Percentiles rank a stretch among this genome's conserved stretches.
phyloP scores from a whole-genome alignment of 495 filamentous ascomycete species.

The Usnea hakonensis region DNA sequence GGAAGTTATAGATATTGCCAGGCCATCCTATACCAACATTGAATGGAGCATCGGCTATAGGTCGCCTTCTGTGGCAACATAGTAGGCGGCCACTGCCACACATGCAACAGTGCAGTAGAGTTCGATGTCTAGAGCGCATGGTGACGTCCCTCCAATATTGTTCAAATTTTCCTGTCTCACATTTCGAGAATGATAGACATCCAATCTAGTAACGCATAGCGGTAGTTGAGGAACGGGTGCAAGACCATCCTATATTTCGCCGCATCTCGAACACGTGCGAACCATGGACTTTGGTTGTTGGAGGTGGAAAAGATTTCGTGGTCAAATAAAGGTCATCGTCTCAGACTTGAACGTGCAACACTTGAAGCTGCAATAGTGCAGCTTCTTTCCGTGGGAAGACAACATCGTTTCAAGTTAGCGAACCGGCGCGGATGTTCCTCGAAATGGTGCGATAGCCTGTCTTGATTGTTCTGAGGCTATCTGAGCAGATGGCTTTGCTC shows the following conservation, averaged over 20 bases:
- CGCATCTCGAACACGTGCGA: too few species aligned
- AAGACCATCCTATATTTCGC: background rate
- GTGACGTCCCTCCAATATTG: background rate
- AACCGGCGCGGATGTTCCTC: background rate
- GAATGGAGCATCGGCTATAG: background rate
- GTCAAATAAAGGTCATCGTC: background rate
- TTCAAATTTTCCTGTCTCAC: background rate
- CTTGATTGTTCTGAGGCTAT: background rate
- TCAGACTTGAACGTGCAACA: background rate
- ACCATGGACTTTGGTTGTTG: background rate
- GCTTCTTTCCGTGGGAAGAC: background rate
- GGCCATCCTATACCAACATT: background rate
- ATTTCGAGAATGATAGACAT: background rate
- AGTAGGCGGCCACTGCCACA: background rate
- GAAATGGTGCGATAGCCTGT: background rate
- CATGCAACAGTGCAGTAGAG: background rate
- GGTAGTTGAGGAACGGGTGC: background rate
- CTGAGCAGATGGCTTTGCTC: background rate
- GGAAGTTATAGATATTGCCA: background rate
- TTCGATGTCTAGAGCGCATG: background rate
- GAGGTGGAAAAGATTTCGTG: background rate
- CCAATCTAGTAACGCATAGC: background rate
- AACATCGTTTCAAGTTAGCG: constrained; percentile 1
- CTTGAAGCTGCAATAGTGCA: background rate
- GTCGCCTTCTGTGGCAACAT: background rate